A percentile compares a stretch with the other conserved stretches of the same genome.
Evolutionary conservation across 306 rosid genomes (phyloP).

Genomic region (Citrullus amarus): DNA sequence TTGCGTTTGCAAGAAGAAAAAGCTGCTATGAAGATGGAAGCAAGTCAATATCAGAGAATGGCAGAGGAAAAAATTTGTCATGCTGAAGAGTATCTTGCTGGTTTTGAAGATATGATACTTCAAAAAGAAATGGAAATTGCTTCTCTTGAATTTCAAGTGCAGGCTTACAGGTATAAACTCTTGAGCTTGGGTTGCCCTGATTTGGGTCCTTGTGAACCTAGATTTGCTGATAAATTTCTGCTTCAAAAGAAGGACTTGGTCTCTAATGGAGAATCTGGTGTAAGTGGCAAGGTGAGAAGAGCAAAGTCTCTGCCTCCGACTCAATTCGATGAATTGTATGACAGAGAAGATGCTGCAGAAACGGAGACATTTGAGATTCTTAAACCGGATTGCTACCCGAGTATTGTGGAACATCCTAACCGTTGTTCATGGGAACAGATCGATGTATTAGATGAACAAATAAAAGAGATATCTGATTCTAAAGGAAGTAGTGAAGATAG

Average conservation of each 20-base stretch:
- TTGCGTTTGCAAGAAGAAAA: slow-evolving; percentile 89
- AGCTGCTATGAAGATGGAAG: slow-evolving; percentile 87
- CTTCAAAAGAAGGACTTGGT: slow-evolving; percentile 23
- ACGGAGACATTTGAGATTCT: slow-evolving; percentile 31
- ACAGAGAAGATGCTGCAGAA: slow-evolving; percentile 23
- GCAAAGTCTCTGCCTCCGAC: slow-evolving; percentile 53
- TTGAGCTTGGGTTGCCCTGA: slow-evolving; percentile 44
- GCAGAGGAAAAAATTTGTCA: slow-evolving; percentile 84
- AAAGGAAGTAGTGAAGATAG: slow-evolving; percentile 34
- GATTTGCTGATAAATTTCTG: slow-evolving; percentile 24
- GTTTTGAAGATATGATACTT: slow-evolving; percentile 58
- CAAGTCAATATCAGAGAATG: slow-evolving; percentile 80
- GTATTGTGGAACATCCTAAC: slow-evolving; percentile 6
- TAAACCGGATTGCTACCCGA: slow-evolving; percentile 18
- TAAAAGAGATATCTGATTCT: slow-evolving; percentile 49
- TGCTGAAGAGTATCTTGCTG: slow-evolving; percentile 57
- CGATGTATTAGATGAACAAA: slow-evolving; percentile 45
- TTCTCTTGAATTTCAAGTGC: slow-evolving; percentile 62
- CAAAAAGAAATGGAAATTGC: slow-evolving; percentile 83
- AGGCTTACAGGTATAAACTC: slow-evolving; percentile 61
- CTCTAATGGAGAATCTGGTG: slow-evolving; percentile 22
- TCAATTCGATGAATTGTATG: slow-evolving; percentile 23
- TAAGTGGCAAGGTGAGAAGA: slow-evolving; percentile 34
- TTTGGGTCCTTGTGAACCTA: neutral
- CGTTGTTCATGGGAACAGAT: slow-evolving; percentile 34